Percentiles rank a stretch among this genome's conserved stretches.
Conservation (phyloP, 805 yeast genomes). For the Blastobotrys muscicola region DNA sequence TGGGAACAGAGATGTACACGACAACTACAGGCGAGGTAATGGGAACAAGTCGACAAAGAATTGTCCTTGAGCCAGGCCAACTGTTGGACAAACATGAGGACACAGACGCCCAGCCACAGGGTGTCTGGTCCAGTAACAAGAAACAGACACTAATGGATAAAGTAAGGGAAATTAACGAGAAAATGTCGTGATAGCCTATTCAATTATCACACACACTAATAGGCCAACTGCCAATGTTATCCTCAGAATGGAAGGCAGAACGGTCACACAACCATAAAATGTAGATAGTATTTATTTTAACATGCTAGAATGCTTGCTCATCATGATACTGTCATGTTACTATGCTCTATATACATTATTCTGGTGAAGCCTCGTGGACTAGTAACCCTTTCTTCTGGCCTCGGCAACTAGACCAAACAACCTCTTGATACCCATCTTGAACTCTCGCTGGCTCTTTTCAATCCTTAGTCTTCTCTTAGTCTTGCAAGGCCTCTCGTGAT, state of each 20-base stretch:
- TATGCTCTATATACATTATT: neutral
- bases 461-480: slow-evolving; percentile 22
- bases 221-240: neutral
- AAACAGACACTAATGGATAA: slow-evolving; percentile 6
- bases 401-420: slow-evolving; percentile 27
- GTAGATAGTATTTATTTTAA: neutral
- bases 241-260: neutral
- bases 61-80: slow-evolving; percentile 15
- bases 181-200: neutral
- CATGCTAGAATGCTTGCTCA: neutral
- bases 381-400: slow-evolving; percentile 24
- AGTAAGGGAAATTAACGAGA: slow-evolving; percentile 7
- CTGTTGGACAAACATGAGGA: slow-evolving; percentile 5
- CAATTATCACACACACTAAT: neutral
- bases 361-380: slow-evolving; percentile 2
- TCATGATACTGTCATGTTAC: neutral
- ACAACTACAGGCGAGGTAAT: slow-evolving; percentile 21
- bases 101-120: neutral
- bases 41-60: slow-evolving; percentile 21
- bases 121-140: neutral
- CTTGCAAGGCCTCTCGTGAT: slow-evolving; percentile 29
- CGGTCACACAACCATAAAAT: neutral
- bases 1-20: slow-evolving; percentile 64
- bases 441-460: slow-evolving; percentile 24
- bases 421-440: slow-evolving; percentile 26